phyloP scores from a whole-genome alignment of 2,329 filamentous ascomycete species.

The Botryotinia globosa region DNA sequence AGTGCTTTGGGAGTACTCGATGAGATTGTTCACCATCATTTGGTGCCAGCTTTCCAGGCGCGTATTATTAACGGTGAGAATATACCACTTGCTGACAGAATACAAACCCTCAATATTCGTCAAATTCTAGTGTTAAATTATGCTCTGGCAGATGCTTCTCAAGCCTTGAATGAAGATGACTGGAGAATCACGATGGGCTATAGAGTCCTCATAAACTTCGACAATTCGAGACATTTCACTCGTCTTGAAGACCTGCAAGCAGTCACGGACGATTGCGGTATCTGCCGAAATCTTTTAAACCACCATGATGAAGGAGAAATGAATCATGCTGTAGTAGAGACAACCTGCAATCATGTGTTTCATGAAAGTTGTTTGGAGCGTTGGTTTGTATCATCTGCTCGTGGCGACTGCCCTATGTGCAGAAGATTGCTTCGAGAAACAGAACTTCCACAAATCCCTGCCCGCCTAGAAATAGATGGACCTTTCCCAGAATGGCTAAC shows the following conservation, averaged over 20 bases:
- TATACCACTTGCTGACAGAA: not conserved
- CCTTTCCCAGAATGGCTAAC: not conserved
- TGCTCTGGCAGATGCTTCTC: not conserved
- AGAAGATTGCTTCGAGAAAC: not conserved
- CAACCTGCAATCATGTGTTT: not conserved
- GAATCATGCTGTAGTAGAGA: not conserved
- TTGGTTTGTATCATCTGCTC: not conserved
- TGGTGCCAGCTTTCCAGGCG: not conserved
- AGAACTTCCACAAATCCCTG: not conserved
- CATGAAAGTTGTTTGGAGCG: not conserved
- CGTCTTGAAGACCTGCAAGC: not conserved
- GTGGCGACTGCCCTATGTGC: not conserved
- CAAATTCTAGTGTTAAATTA: not conserved
- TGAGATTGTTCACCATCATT: not conserved
- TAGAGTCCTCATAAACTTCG: not conserved
- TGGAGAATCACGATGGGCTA: not conserved
- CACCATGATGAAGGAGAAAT: not conserved
- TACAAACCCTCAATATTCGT: not conserved
- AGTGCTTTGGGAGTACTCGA: not conserved
- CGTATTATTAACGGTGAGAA: not conserved
- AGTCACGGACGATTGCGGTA: not conserved
- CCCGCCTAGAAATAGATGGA: not conserved
- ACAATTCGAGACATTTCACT: not conserved
- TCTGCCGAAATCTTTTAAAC: not conserved
- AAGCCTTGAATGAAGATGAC: not conserved